These are phyloP conservation scores for Cyberlindnera euphorbiiphila DNA, from an alignment of 805 yeast species.

Conservation along the genomic window DNA sequence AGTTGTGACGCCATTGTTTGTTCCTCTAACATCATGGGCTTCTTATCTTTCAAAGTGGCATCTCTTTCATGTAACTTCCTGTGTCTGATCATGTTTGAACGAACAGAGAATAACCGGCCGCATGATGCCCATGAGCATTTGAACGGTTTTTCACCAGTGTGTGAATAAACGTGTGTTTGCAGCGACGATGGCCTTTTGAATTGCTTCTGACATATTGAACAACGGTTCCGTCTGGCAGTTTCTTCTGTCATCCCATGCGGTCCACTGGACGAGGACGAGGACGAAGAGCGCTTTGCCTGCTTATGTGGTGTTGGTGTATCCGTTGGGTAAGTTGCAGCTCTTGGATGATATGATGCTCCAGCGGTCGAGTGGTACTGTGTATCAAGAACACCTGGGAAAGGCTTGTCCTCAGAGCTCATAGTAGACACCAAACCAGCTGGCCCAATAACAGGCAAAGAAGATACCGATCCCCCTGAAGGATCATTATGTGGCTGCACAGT, in stretches of 20 bases:
- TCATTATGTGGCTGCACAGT: background rate
- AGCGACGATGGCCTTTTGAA: slow-evolving; percentile 82
- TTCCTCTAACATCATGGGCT: background rate
- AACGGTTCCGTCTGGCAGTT: slow-evolving; percentile 43
- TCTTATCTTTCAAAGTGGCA: slow-evolving; percentile 4
- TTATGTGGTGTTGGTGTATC: slow-evolving; percentile 10
- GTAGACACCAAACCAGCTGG: background rate
- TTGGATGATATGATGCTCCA: slow-evolving; percentile 11
- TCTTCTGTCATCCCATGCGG: slow-evolving; percentile 39
- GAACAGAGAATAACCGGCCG: slow-evolving; percentile 65
- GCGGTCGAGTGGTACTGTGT: slow-evolving; percentile 9
- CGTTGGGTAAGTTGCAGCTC: slow-evolving; percentile 20
- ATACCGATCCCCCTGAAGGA: background rate
- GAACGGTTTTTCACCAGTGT: slow-evolving; percentile 78
- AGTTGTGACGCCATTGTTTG: slow-evolving; percentile 1
- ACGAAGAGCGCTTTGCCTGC: slow-evolving; percentile 13
- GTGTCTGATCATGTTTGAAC: slow-evolving; percentile 81
- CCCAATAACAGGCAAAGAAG: background rate
- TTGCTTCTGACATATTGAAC: slow-evolving; percentile 61
- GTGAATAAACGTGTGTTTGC: slow-evolving; percentile 75
- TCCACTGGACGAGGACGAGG: slow-evolving; percentile 12
- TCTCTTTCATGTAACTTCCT: slow-evolving; percentile 54
- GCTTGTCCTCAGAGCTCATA: slow-evolving; percentile 16
- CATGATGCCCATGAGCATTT: slow-evolving; percentile 62
- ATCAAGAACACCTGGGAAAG: slow-evolving; percentile 26